A percentile compares a stretch with the other conserved stretches of the same genome.
These are phyloP conservation scores for Arachnomyces sp. DNA, from an alignment of 2,329 filamentous ascomycete genomes.

Conservation along the genomic window DNA sequence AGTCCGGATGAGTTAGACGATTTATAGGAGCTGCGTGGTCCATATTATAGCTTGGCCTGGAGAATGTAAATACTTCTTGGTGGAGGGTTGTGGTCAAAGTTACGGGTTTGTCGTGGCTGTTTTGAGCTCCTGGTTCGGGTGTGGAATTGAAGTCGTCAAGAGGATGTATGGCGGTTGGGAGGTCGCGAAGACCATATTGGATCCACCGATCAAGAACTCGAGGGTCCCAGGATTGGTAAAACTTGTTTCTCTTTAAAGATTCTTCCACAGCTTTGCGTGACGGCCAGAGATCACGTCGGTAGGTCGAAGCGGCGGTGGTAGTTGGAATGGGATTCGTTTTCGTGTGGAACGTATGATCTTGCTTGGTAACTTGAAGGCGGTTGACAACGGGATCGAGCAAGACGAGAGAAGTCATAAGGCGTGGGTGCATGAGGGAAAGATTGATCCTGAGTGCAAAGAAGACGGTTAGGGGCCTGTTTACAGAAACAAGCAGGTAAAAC, in stretches of 20 bases:
- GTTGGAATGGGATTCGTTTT: background rate
- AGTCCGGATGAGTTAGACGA: conserved; percentile 39
- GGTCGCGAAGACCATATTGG: conserved; percentile 56
- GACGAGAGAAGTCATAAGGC: conserved; percentile 63
- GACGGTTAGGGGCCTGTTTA: conserved; percentile 3
- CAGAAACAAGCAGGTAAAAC: background rate
- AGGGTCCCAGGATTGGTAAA: conserved; percentile 68
- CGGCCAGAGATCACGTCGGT: conserved; percentile 66
- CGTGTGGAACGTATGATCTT: conserved; percentile 35
- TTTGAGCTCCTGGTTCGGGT: conserved; percentile 43
- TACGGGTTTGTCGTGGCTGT: conserved; percentile 36
- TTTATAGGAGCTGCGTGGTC: conserved; percentile 47
- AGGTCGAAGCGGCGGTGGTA: conserved; percentile 39
- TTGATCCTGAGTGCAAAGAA: conserved; percentile 34
- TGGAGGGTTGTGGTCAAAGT: conserved; percentile 68
- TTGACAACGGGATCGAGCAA: conserved; percentile 55
- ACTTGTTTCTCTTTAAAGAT: conserved; percentile 55
- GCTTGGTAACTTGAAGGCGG: conserved; percentile 23
- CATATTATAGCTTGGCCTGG: conserved; percentile 21
- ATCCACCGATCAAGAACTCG: conserved; percentile 64
- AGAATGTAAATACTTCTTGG: conserved; percentile 56
- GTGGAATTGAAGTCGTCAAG: conserved; percentile 11
- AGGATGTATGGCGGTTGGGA: conserved; percentile 54
- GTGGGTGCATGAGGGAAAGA: conserved; percentile 65
- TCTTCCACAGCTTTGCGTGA: conserved; percentile 55